These are phyloP conservation scores for Rubroboletus pulcherrimus DNA, from an alignment of 768 basidiomycete genomes.

Conservation along the genomic window DNA sequence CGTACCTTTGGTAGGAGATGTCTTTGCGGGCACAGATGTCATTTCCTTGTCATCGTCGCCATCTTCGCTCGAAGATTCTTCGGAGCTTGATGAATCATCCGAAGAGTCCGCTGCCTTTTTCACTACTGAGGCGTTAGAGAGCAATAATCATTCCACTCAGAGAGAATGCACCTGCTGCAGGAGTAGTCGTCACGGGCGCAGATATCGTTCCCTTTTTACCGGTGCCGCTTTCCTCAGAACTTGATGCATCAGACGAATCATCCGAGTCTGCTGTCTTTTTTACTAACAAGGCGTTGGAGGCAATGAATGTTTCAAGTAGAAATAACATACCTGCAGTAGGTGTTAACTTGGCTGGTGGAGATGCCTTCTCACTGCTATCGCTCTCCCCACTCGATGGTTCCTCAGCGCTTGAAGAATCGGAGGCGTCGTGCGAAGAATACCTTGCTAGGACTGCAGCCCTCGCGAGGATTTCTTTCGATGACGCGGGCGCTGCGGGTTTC, in stretches of 20 bases:
- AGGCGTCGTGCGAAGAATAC: conserved; percentile 10
- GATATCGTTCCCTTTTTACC: conserved; percentile 15
- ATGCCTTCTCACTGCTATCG: neutral
- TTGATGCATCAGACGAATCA: conserved; percentile 5
- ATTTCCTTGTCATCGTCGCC: neutral
- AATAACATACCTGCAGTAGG: neutral
- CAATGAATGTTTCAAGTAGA: neutral
- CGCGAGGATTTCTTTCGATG: conserved; percentile 42
- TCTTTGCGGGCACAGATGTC: conserved; percentile 40
- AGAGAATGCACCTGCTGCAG: conserved; percentile 29
- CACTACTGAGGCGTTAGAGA: neutral
- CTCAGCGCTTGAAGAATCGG: conserved; percentile 19
- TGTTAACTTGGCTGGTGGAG: neutral
- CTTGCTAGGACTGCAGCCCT: conserved; percentile 35
- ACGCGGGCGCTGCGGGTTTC: conserved; percentile 26
- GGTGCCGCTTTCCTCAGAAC: conserved; percentile 4
- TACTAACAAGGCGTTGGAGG: neutral
- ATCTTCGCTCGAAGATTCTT: conserved; percentile 3
- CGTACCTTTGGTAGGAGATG: conserved; percentile 33
- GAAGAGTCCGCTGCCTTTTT: neutral
- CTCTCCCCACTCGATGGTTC: conserved; percentile 9
- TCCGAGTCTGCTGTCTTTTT: neutral
- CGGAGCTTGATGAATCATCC: neutral
- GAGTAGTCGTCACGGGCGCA: conserved; percentile 39
- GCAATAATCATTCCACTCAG: neutral